A percentile compares a stretch with the other conserved stretches of the same genome.
Evolutionary conservation across 164 flowering plant genomes (phyloP).

Genomic region (Litsea cubeba): DNA sequence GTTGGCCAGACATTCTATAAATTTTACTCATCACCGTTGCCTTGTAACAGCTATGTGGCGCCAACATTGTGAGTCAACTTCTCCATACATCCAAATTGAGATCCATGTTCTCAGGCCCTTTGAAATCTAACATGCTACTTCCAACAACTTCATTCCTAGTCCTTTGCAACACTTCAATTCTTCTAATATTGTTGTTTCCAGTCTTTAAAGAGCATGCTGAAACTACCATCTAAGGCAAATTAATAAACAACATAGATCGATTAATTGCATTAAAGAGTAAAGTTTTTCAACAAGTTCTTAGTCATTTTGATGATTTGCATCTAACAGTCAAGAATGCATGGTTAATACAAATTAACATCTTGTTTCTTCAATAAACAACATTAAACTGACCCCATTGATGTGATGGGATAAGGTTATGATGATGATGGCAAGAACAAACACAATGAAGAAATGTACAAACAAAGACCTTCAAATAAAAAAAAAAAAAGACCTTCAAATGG

Average conservation of each 20-base stretch:
- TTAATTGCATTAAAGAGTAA: no score
- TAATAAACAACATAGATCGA: no score
- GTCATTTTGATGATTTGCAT: background rate
- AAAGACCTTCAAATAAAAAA: constrained; percentile 55
- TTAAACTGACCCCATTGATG: no score
- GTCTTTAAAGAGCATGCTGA: background rate
- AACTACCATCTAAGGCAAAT: background rate
- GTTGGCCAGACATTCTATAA: no score
- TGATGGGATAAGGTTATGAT: no score
- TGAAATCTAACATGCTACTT: background rate
- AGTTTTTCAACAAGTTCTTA: background rate
- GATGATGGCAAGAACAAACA: background rate
- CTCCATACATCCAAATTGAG: no score
- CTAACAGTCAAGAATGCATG: background rate
- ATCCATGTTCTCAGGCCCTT: no score
- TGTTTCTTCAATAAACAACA: no score
- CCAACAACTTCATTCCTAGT: background rate
- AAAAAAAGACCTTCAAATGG: constrained; percentile 68
- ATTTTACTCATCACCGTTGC: no score
- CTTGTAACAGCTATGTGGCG: no score
- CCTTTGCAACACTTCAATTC: background rate
- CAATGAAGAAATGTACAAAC: background rate
- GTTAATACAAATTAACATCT: no score
- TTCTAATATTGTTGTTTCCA: background rate
- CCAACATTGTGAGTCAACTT: no score